phyloP scores from a whole-genome alignment of 495 filamentous ascomycete species.

The Penicillium desertorum region DNA sequence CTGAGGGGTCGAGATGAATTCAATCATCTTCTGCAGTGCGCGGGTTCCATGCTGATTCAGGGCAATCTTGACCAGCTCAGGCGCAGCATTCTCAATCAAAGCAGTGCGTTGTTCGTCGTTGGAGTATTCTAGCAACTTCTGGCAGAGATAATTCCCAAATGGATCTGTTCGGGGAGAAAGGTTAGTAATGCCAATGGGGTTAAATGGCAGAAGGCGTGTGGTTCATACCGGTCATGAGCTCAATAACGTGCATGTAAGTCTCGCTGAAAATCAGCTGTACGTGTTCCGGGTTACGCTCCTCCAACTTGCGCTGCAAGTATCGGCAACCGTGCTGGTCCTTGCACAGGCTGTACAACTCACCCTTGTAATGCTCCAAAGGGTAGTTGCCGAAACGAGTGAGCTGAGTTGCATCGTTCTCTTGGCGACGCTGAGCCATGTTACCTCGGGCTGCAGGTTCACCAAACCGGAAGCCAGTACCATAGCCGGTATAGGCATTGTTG shows the following conservation, averaged over 20 bases:
- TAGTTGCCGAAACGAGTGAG: slow-evolving; percentile 69
- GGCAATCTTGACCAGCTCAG: slow-evolving; percentile 84
- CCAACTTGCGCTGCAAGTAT: slow-evolving; percentile 94
- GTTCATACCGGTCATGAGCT: slow-evolving; percentile 85
- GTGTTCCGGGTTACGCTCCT: slow-evolving; percentile 78
- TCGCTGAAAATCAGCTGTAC: slow-evolving; percentile 91
- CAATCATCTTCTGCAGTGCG: slow-evolving; percentile 98
- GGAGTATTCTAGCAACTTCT: slow-evolving; percentile 92
- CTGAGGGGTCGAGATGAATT: slow-evolving; percentile 79
- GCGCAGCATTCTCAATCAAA: slow-evolving; percentile 82
- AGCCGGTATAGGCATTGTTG: slow-evolving; percentile 27
- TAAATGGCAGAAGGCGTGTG: neutral
- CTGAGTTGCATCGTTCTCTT: slow-evolving; percentile 41
- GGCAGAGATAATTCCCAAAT: slow-evolving; percentile 97
- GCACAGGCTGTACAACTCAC: slow-evolving; percentile 82
- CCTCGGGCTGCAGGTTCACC: slow-evolving; percentile 32
- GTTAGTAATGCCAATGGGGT: neutral
- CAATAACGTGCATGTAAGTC: slow-evolving; percentile 85
- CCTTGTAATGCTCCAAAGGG: slow-evolving; percentile 72
- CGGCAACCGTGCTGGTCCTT: slow-evolving; percentile 98
- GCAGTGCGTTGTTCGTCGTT: slow-evolving; percentile 91
- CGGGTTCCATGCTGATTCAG: slow-evolving; percentile 95
- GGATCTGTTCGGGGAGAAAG: slow-evolving; percentile 59
- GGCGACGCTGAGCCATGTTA: slow-evolving; percentile 28
- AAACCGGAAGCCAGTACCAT: slow-evolving; percentile 36